A percentile compares a stretch with the other conserved stretches of the same genome.
phyloP scores from a whole-genome alignment of 331 rosid species.

The Telfairia occidentalis region DNA sequence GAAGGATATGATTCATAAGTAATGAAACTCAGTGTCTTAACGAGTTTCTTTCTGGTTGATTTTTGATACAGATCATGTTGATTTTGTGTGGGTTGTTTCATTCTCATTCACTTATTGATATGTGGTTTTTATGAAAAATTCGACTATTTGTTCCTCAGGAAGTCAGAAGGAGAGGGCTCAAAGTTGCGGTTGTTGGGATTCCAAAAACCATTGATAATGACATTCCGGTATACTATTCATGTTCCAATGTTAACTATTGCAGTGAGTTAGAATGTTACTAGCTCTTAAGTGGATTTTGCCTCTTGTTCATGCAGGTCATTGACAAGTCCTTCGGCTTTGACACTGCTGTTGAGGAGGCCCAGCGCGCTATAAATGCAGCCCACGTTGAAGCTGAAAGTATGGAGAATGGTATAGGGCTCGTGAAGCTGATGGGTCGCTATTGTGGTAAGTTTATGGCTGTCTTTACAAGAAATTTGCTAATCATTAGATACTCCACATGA shows the following conservation, averaged over 20 bases:
- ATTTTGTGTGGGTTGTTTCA: background rate
- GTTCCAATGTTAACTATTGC: background rate
- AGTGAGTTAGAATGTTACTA: background rate
- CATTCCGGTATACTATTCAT: conserved; percentile 49
- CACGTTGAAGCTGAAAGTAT: conserved; percentile 82
- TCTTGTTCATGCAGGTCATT: conserved; percentile 49
- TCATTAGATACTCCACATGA: background rate
- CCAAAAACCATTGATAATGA: conserved; percentile 97
- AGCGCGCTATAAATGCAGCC: conserved; percentile 94
- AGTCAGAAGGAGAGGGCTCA: conserved; percentile 69
- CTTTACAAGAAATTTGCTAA: background rate
- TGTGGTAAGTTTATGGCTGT: conserved; percentile 48
- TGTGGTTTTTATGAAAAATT: background rate
- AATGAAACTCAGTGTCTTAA: background rate
- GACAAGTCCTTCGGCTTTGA: conserved; percentile 96
- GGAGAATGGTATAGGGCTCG: conserved; percentile 89
- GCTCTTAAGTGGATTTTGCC: background rate
- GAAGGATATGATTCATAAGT: background rate
- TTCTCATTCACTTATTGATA: background rate
- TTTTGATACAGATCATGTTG: background rate
- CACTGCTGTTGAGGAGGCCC: conserved; percentile 97
- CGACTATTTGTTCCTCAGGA: conserved; percentile 38
- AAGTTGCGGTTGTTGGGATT: conserved; percentile 72
- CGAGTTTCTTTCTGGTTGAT: background rate
- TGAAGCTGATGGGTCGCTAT: conserved; percentile 92